Conservation (phyloP, 2,329 filamentous ascomycete species). For the Colletotrichum aenigma region DNA sequence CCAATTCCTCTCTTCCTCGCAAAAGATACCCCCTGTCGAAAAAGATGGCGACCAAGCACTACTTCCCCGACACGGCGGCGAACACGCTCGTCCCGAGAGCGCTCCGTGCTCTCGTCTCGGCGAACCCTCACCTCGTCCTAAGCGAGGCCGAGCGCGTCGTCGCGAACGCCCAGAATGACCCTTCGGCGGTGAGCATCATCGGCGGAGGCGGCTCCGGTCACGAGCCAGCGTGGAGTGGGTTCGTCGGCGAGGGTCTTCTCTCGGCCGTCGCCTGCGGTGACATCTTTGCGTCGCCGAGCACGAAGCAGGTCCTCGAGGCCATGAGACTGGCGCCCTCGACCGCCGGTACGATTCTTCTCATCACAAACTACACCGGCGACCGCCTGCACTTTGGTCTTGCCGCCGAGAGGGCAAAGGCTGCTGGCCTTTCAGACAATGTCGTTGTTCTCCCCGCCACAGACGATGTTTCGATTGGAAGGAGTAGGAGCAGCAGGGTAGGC, state of each 20-base stretch:
- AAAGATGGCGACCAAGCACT: slow-evolving; percentile 23
- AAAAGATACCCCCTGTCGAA: neutral
- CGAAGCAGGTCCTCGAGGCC: slow-evolving; percentile 71
- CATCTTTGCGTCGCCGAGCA: slow-evolving; percentile 77
- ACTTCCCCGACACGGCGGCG: slow-evolving; percentile 22
- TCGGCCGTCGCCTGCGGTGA: slow-evolving; percentile 74
- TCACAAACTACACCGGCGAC: slow-evolving; percentile 78
- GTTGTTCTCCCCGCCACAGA: slow-evolving; percentile 77
- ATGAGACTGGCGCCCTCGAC: slow-evolving; percentile 66
- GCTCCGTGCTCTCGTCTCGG: slow-evolving; percentile 24
- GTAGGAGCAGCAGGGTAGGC: slow-evolving; percentile 72
- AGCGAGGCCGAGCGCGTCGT: slow-evolving; percentile 46
- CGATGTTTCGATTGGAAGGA: slow-evolving; percentile 73
- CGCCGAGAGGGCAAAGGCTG: slow-evolving; percentile 72
- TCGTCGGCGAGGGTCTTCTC: slow-evolving; percentile 72
- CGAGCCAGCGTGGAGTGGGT: slow-evolving; percentile 74
- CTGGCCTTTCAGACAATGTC: slow-evolving; percentile 61
- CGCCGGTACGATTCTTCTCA: slow-evolving; percentile 71
- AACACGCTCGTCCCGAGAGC: slow-evolving; percentile 29
- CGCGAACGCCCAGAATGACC: slow-evolving; percentile 32
- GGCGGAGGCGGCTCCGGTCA: slow-evolving; percentile 76
- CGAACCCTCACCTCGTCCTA: slow-evolving; percentile 42
- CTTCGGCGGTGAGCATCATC: slow-evolving; percentile 46
- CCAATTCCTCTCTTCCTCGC: neutral
- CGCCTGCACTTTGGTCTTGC: slow-evolving; percentile 78